Conservation (phyloP, 352 stramenopile genomes). For the Globisporangium abappressorium region DNA sequence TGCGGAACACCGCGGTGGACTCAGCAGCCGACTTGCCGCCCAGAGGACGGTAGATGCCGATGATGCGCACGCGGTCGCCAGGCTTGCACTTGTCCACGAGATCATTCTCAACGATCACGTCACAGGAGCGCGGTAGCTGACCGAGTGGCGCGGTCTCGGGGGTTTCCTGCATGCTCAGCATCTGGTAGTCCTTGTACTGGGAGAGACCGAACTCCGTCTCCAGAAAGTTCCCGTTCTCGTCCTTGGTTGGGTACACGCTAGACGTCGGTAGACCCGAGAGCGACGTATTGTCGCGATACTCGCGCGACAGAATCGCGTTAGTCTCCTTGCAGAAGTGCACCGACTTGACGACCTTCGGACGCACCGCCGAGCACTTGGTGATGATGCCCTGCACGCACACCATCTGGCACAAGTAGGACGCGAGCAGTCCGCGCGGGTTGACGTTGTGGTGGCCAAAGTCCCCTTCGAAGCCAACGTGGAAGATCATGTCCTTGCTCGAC, state of each 20-base stretch:
- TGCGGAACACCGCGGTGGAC: conserved; percentile 92
- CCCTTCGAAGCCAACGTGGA: conserved; percentile 91
- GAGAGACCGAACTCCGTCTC: conserved; percentile 98
- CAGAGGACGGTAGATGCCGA: conserved; percentile 94
- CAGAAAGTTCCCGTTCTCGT: conserved; percentile 95
- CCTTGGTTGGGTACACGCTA: conserved; percentile 93
- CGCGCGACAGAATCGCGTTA: conserved; percentile 87
- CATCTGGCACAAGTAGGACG: conserved; percentile 90
- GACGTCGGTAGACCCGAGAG: conserved; percentile 87
- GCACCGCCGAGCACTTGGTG: conserved; percentile 96
- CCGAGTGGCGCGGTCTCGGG: conserved; percentile 94
- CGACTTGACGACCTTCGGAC: conserved; percentile 96
- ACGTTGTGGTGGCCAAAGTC: conserved; percentile 92
- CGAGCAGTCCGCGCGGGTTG: conserved; percentile 91
- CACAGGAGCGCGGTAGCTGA: conserved; percentile 96
- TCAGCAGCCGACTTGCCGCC: conserved; percentile 73
- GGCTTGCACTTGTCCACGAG: conserved; percentile 99
- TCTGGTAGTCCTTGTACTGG: conserved; percentile 99
- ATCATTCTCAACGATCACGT: conserved; percentile 98
- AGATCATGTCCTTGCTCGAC: conserved; percentile 66
- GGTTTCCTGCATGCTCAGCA: conserved; percentile 85
- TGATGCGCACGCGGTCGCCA: conserved; percentile 94
- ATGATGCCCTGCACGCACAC: conserved; percentile 99
- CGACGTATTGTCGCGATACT: conserved; percentile 97
- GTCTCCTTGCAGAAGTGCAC: conserved; percentile 98